Evolutionary conservation across 2,329 filamentous ascomycete species (phyloP).

Genomic region (Hymenotorrendiella dingleyae): DNA sequence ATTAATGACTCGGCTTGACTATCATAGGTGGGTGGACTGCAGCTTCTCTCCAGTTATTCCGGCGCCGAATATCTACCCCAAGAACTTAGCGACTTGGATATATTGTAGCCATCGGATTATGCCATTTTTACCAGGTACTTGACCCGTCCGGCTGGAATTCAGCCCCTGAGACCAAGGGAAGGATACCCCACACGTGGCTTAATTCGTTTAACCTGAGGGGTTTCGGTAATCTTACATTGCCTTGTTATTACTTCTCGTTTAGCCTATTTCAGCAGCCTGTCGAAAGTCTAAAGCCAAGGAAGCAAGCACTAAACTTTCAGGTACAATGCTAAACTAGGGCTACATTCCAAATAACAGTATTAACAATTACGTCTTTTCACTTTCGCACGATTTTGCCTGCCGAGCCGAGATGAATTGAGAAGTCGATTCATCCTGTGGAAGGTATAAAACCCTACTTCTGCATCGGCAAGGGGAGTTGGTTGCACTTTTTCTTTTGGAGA

Average conservation of each 20-base stretch:
- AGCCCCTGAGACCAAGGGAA: too few relatives aligned
- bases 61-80: too few relatives aligned
- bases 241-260: constrained; percentile 2
- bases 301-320: neutral
- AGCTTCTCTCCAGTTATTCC: too few relatives aligned
- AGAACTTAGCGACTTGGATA: too few relatives aligned
- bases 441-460: neutral
- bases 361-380: neutral
- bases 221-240: neutral
- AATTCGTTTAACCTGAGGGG: constrained; percentile 1
- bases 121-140: too few relatives aligned
- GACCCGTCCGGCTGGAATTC: too few relatives aligned
- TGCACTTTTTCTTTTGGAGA: neutral
- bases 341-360: constrained; percentile 2
- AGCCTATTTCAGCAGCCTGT: neutral
- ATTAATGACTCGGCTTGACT: too few relatives aligned
- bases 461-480: neutral
- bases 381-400: neutral
- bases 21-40: too few relatives aligned
- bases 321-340: neutral
- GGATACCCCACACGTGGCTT: neutral
- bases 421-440: neutral
- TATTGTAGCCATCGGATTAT: too few relatives aligned
- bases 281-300: neutral
- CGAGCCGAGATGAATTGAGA: neutral